phyloP scores from a whole-genome alignment of 164 flowering plant species.

The Chimonanthus praecox region DNA sequence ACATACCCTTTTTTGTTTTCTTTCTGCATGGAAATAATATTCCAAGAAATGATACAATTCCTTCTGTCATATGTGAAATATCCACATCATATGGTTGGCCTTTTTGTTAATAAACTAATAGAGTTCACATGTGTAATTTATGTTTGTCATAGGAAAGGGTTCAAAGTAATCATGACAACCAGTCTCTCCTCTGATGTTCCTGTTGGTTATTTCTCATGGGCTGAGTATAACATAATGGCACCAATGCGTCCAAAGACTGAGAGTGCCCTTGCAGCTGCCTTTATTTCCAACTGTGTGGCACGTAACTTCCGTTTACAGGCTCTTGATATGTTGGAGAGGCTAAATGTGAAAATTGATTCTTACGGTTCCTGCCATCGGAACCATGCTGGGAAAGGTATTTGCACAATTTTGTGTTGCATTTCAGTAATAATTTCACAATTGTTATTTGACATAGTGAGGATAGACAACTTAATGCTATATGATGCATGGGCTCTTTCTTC shows the following conservation, averaged over 20 bases:
- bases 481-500: neutral
- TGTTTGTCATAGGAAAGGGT: slow-evolving; percentile 59
- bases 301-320: slow-evolving; percentile 90
- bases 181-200: slow-evolving; percentile 99
- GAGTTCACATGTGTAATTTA: neutral
- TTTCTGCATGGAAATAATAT: neutral
- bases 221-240: slow-evolving; percentile 96
- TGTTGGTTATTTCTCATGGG: slow-evolving; percentile 99
- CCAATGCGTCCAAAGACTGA: slow-evolving; percentile 85
- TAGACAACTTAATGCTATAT: neutral
- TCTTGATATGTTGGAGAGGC: slow-evolving; percentile 63
- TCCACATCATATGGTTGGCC: neutral
- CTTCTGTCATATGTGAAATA: neutral
- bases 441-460: neutral
- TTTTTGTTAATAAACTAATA: neutral
- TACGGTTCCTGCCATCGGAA: slow-evolving; percentile 93
- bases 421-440: neutral
- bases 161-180: slow-evolving; percentile 77
- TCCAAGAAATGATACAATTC: neutral
- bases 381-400: slow-evolving; percentile 73
- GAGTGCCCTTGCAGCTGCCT: slow-evolving; percentile 88
- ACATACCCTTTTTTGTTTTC: neutral
- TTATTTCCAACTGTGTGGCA: slow-evolving; percentile 93
- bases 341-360: slow-evolving; percentile 70
- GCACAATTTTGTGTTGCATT: neutral